Base-by-base conservation (phyloP, 495 filamentous ascomycete genomes). In the Aspergillus funiculosus region DNA sequence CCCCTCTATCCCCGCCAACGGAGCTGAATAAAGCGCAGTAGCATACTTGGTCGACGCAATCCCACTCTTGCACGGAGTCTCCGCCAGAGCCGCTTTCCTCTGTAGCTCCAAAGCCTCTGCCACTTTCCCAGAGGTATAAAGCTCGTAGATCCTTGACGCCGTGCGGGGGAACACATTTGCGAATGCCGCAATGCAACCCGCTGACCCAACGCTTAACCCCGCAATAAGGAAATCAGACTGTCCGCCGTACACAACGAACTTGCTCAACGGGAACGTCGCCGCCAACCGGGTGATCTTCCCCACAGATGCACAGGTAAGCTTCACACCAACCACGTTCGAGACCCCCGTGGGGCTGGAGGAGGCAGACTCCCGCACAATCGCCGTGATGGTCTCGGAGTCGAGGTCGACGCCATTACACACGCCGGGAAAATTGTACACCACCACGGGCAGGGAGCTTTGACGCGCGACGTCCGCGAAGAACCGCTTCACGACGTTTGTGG, bases 331-430 rank as follows among this genome's bases (percentile, higher is more conserved):
- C 22, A 79, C 73, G 35, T 79, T 79, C 4, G 62, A 63, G 18
- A 53, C 68, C 6, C 79, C 72, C 6, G 64, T 68, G 6, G 64
- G 51, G 31, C 78, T 68, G 10, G 56, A 41, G 5, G 62, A 59
- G 0, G 73, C 77, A 1, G 62, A 63, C 35, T 65, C 62, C 13
- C 51, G 57, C 13, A 63, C 62, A 13, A 87, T 71, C 3, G 60
- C 57, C 0, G 74, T 58, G 17, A 87, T 79, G 0, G 72, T 73
- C 20, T 78, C 78, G 2, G 77, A 82, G 51, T 83, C 79, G 22
- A 86, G 54, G 48, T 87, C 83, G 0, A 88, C 66, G 9, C 82
- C 82, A 48, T 86, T 86, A 59, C 80, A 83, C 9, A 86, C 82
- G 4, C 72, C 81, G 0, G 82, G 82, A 65, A 86, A 86, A 53